phyloP scores from a whole-genome alignment of 441 rosid genomes.

The Populus hybrid region DNA sequence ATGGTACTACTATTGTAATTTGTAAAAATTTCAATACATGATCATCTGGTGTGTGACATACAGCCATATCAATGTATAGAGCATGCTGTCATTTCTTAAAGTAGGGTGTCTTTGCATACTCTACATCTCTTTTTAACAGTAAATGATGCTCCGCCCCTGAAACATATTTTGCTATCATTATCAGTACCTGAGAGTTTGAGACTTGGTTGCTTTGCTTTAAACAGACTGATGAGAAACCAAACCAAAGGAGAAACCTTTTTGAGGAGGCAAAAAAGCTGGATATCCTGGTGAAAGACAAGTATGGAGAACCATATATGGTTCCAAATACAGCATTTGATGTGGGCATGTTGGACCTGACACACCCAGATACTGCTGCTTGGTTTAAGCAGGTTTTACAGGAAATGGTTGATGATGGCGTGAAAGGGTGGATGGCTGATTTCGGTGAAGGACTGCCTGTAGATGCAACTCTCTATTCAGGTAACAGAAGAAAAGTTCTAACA shows the following conservation, averaged over 20 bases:
- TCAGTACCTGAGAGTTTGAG: neutral
- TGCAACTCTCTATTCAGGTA: slow-evolving; percentile 62
- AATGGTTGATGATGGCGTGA: slow-evolving; percentile 64
- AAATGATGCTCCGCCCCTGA: no score
- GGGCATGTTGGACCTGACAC: slow-evolving; percentile 73
- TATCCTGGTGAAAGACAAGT: slow-evolving; percentile 51
- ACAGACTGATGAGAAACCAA: slow-evolving; percentile 49
- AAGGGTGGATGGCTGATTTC: slow-evolving; percentile 87
- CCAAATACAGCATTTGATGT: slow-evolving; percentile 73
- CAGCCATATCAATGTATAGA: neutral
- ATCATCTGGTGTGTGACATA: neutral
- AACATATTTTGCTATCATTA: neutral
- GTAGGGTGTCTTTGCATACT: neutral
- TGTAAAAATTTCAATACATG: neutral
- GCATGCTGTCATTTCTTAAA: neutral
- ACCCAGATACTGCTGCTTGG: slow-evolving; percentile 53
- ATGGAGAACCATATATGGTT: slow-evolving; percentile 60
- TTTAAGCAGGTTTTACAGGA: slow-evolving; percentile 58
- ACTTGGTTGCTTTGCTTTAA: slow-evolving; percentile 15
- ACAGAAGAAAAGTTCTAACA: neutral
- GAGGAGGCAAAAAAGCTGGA: slow-evolving; percentile 58
- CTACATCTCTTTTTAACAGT: neutral
- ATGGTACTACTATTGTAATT: neutral
- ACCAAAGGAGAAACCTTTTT: slow-evolving; percentile 48
- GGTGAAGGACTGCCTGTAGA: slow-evolving; percentile 77